phyloP scores from a whole-genome alignment of 2,329 filamentous ascomycete genomes.

The Xylaria sp. region DNA sequence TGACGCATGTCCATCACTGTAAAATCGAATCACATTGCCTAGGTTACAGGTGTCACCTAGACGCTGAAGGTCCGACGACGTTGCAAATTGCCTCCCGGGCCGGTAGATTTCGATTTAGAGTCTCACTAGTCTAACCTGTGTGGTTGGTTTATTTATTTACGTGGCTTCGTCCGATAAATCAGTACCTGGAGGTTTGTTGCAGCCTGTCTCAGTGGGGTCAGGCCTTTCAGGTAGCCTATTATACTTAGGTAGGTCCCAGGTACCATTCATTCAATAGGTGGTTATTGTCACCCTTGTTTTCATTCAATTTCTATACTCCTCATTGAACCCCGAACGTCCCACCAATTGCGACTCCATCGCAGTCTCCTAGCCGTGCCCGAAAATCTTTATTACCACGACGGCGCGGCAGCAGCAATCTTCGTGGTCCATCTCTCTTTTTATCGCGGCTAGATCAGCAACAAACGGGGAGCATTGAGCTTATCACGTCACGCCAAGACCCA shows the following conservation, averaged over 20 bases:
- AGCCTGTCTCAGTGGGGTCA: conserved; percentile 26
- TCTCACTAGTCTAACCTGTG: not conserved
- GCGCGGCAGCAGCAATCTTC: not conserved
- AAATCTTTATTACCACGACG: not conserved
- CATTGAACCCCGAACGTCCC: conserved; percentile 25
- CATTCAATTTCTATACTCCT: conserved; percentile 3
- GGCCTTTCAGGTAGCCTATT: conserved; percentile 4
- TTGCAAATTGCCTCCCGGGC: not conserved
- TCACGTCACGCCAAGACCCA: conserved; percentile 1
- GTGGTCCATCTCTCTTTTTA: not conserved
- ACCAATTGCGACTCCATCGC: conserved; percentile 1
- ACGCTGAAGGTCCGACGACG: not conserved
- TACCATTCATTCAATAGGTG: not conserved
- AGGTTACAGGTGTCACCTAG: not conserved
- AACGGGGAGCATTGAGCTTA: not conserved
- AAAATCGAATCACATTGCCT: conserved; percentile 2
- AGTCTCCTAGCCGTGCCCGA: conserved; percentile 1
- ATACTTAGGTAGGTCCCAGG: not conserved
- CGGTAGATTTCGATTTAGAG: not conserved
- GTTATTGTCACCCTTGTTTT: conserved; percentile 5
- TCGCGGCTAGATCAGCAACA: not conserved
- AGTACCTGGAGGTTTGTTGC: conserved; percentile 4
- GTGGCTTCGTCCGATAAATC: conserved; percentile 19
- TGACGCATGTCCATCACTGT: not conserved
- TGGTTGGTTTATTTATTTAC: conserved; percentile 21